Evolutionary conservation across 768 basidiomycete genomes (phyloP).

Genomic region (Ramaria sp.): DNA sequence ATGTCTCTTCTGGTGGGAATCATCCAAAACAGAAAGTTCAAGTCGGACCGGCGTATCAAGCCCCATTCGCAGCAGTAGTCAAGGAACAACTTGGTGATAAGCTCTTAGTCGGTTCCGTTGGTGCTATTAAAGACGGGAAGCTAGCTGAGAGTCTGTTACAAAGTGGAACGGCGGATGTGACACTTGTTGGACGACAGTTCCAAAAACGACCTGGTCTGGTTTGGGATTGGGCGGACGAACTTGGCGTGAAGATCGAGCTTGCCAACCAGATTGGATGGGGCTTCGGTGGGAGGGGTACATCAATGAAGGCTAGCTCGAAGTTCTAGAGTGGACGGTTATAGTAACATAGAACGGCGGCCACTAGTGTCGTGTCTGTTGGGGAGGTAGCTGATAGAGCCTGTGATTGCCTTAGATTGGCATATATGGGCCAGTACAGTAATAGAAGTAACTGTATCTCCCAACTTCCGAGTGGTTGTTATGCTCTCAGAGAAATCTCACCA

Average conservation of each 20-base stretch:
- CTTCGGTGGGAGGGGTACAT: slow-evolving; percentile 19
- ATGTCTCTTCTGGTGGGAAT: slow-evolving; percentile 60
- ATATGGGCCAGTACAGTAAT: too few relatives aligned
- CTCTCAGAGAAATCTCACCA: too few relatives aligned
- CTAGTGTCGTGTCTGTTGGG: too few relatives aligned
- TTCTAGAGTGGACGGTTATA: not conserved
- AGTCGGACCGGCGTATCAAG: slow-evolving; percentile 37
- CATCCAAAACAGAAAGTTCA: slow-evolving; percentile 27
- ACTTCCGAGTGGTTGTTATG: too few relatives aligned
- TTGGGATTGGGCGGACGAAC: slow-evolving; percentile 43
- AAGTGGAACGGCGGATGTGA: slow-evolving; percentile 46
- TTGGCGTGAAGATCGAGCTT: slow-evolving; percentile 35
- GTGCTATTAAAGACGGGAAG: slow-evolving; percentile 44
- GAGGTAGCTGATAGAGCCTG: too few relatives aligned
- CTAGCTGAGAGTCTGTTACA: slow-evolving; percentile 50
- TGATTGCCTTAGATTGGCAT: too few relatives aligned
- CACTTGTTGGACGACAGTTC: slow-evolving; percentile 45
- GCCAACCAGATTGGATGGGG: slow-evolving; percentile 50
- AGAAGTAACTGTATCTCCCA: too few relatives aligned
- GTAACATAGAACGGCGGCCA: too few relatives aligned
- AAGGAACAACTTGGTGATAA: slow-evolving; percentile 35
- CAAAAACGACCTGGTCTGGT: slow-evolving; percentile 46
- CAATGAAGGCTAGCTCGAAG: not conserved
- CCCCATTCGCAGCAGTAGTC: slow-evolving; percentile 44
- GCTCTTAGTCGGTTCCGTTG: slow-evolving; percentile 42